Evolutionary conservation across 2,329 filamentous ascomycete genomes (phyloP), one percentile per base, ranked within the genome.

Genomic region (Penicillium sp.): DNA sequence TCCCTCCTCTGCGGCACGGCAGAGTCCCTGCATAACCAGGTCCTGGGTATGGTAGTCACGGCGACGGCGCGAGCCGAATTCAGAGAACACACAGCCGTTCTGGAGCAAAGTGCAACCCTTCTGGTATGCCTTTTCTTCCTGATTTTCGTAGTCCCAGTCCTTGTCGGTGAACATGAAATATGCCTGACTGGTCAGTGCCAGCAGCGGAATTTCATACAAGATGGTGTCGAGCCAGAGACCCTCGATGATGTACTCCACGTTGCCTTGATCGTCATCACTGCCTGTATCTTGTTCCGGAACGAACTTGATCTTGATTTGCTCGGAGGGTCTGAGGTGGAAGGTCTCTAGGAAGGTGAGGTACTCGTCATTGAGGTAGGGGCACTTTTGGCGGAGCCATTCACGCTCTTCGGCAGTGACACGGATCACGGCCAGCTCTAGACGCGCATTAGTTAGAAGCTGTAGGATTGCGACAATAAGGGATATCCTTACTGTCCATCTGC

Each of bases 121-220:
- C 9, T 84, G 80, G 62, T 87, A 91, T 1, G 94, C 93, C 66
- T 88, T 88, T 50, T 96, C 88, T 69, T 96, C 86, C 74, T 99
- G 94, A 3, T 88, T 89, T 6, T 89, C 84, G 69, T 97, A 89
- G 67, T 84, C 88, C 94, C 94, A 99, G 73, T 97, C 93, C 52
- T 78, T 90, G 71, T 99, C 92, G 80, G 92, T 91, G 77, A 96
- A 97, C 71, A 90, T 92, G 82, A 99, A 99, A 78, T 97, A 99
- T 50, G 94, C 91, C 75, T 99, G 93, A 48, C 92, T 97, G 1
- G 93, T 91, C 63, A 99, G 77, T 3, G 95, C 92, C 21, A 99
- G 83, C 23, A 99, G 83, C 0, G 94, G 94, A 57, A 99, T 97
- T 78, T 99, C 94, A 78, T 99, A 99, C 25, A 99, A 84, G 57